phyloP scores from a whole-genome alignment of 192 early-diverging fungal genomes.

The Entomortierella beljakovae region DNA sequence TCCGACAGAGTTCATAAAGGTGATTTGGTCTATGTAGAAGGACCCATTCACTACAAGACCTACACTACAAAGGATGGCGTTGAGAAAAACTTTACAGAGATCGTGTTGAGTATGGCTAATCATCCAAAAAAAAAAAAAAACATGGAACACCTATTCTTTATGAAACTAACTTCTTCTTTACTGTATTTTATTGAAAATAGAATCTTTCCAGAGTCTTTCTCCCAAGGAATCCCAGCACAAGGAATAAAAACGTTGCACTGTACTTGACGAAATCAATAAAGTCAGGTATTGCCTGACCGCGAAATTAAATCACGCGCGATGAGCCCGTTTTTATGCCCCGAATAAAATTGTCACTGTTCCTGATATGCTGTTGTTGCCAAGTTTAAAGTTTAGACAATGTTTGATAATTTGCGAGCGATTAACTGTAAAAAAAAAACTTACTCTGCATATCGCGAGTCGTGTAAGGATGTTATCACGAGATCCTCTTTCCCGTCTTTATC shows the following conservation, averaged over 20 bases:
- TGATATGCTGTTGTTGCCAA: background rate
- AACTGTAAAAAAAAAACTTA: background rate
- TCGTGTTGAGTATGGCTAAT: slow-evolving; percentile 55
- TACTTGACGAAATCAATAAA: background rate
- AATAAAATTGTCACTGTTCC: slow-evolving; percentile 11
- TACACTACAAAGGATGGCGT: slow-evolving; percentile 74
- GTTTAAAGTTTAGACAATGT: too few species aligned
- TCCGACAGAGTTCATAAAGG: slow-evolving; percentile 68
- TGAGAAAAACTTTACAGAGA: slow-evolving; percentile 63
- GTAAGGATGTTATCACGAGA: slow-evolving; percentile 3
- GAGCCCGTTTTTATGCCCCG: background rate
- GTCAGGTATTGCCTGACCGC: background rate
- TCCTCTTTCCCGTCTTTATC: slow-evolving; percentile 9
- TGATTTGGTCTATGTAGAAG: slow-evolving; percentile 73
- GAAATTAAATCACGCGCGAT: background rate
- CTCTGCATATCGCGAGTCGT: slow-evolving; percentile 17
- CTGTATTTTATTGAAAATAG: too few species aligned
- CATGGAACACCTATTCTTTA: too few species aligned
- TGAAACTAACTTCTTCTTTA: too few species aligned
- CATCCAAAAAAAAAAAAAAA: background rate
- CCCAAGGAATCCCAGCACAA: too few species aligned
- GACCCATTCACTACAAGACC: slow-evolving; percentile 68
- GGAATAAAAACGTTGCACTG: background rate
- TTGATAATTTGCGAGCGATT: background rate
- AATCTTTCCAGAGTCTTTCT: too few species aligned